Conservation (phyloP, 108 stramenopile genomes). For the Parietichytrium sp. region DNA sequence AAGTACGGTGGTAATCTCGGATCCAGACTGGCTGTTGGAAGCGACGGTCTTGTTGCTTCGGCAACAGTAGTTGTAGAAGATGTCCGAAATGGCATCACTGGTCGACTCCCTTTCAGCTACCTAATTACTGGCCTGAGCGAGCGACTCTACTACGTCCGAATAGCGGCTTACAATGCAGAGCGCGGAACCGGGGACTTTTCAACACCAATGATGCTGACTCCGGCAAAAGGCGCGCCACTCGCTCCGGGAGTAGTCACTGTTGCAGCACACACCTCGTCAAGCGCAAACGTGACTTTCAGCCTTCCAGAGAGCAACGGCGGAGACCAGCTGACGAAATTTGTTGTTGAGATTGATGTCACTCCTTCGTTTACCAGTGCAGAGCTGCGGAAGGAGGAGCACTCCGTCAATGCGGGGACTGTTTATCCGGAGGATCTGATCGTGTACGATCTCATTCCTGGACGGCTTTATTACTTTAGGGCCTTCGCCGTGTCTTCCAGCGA, state of each 20-base stretch:
- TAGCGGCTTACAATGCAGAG: slow-evolving; percentile 3
- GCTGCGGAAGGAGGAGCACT: background rate
- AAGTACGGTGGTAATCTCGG: background rate
- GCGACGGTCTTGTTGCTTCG: background rate
- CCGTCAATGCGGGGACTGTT: background rate
- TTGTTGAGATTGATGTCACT: slow-evolving; percentile 8
- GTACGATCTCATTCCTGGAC: background rate
- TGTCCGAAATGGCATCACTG: background rate
- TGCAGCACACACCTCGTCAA: background rate
- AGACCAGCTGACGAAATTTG: background rate
- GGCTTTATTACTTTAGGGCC: background rate
- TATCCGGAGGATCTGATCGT: background rate
- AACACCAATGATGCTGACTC: background rate
- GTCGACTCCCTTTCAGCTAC: background rate
- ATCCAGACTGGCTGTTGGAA: background rate
- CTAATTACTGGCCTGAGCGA: background rate
- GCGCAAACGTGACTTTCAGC: background rate
- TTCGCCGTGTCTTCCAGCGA: background rate
- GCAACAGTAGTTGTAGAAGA: background rate
- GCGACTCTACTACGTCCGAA: background rate
- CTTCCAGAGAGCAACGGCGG: background rate
- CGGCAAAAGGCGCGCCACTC: background rate
- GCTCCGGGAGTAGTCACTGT: background rate
- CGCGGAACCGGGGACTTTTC: slow-evolving; percentile 23
- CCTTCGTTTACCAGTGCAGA: slow-evolving; percentile 6